Evolutionary conservation across 192 early-diverging fungal species (phyloP), one percentile per base, ranked within the genome.

Genomic region (Phycomyces nitens): DNA sequence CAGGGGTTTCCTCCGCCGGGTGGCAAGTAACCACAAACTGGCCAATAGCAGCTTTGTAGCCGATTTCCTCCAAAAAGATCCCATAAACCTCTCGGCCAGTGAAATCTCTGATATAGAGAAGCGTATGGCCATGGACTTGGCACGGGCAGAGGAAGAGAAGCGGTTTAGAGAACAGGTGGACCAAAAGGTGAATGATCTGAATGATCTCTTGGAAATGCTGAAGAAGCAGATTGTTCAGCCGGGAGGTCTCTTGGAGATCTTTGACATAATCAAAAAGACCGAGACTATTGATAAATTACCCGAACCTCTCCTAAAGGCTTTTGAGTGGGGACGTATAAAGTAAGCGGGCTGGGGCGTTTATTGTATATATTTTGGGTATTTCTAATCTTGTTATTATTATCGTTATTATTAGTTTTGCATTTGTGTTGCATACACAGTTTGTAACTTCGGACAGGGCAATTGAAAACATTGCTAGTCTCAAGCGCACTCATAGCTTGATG

Each of bases 271-370:
- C 21, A 68, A 73, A 50, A 58, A 51, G 23, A 70, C 71, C 12
- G 58, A 68, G 0, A 67, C 68, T 0, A 66, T 81, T n/a, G 47
- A 75, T 5, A 47, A 78, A 10, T 63, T 85, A 15, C 83, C 83
- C 1, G 24, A 20, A 5, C 56, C 75, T 5, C 70, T 81, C 16
- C 70, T 69, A 51, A 72, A 69, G 2, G 66, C 77, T 2, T 74
- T 85, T 64, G 79, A 82, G 29, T 85, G 79, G 79, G 83, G 80
- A 7, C 72, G 77, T 43, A 85, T 84, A 60, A 80, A 72, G 77
- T 79, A 72, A 61, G 54, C 5, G n/a, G n/a, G n/a, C n/a, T n/a
- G n/a, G n/a, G n/a, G n/a, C n/a, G n/a, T n/a, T n/a, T n/a, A n/a
- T n/a, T n/a, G n/a, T n/a, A n/a, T n/a, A n/a, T n/a, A n/a, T n/a